A percentile compares a stretch with the other conserved stretches of the same genome.
Conservation (phyloP, 495 filamentous ascomycete species). For the Penicillium roqueforti region DNA sequence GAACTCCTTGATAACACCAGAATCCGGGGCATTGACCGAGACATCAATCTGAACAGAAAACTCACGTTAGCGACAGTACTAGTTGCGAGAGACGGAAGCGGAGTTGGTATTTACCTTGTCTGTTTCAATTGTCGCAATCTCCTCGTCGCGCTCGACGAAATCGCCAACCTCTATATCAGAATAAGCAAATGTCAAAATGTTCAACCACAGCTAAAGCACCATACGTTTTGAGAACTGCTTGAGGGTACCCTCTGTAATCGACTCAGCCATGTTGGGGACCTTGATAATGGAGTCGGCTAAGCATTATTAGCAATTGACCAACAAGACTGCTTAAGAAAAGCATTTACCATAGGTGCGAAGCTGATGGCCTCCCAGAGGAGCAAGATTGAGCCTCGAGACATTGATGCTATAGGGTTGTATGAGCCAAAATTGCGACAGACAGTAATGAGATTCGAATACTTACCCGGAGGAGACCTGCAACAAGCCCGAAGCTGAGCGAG, state of each 20-base stretch:
- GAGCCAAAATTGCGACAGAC: slow-evolving; percentile 6
- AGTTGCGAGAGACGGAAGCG: background rate
- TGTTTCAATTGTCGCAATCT: slow-evolving; percentile 99
- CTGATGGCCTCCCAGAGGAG: slow-evolving; percentile 32
- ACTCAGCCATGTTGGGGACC: slow-evolving; percentile 98
- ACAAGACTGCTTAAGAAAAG: background rate
- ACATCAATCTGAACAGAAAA: slow-evolving; percentile 74
- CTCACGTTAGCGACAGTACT: slow-evolving; percentile 2
- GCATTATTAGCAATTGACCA: slow-evolving; percentile 9
- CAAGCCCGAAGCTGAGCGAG: slow-evolving; percentile 25
- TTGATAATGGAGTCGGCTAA: slow-evolving; percentile 79
- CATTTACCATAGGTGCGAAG: slow-evolving; percentile 39
- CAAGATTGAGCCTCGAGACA: slow-evolving; percentile 26
- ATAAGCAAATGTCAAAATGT: slow-evolving; percentile 20
- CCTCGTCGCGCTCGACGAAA: slow-evolving; percentile 92
- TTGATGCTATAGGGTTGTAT: slow-evolving; percentile 20
- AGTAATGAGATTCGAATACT: background rate
- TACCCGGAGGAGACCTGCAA: slow-evolving; percentile 31
- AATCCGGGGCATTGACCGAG: slow-evolving; percentile 87
- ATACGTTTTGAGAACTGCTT: slow-evolving; percentile 90
- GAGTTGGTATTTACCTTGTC: slow-evolving; percentile 69
- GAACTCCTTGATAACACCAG: slow-evolving; percentile 88
- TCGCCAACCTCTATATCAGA: slow-evolving; percentile 70
- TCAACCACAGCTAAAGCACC: background rate
- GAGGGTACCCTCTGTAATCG: slow-evolving; percentile 94